phyloP scores from a whole-genome alignment of 2,329 filamentous ascomycete species.

The Teratosphaeria nubilosa region DNA sequence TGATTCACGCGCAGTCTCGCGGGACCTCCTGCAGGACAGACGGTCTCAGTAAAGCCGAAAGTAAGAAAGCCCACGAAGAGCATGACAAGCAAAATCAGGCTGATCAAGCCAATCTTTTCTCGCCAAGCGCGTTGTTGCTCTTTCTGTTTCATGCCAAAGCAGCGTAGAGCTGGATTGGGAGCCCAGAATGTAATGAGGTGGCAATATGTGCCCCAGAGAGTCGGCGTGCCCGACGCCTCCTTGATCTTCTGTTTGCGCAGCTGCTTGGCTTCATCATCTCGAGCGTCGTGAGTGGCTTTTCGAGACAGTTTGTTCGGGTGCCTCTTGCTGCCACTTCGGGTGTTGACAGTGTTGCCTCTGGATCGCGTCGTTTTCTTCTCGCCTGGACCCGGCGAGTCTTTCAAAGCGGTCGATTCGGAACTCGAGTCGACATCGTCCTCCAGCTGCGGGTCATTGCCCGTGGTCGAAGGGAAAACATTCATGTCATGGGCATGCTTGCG shows the following conservation, averaged over 20 bases:
- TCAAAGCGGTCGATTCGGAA: slow-evolving; percentile 43
- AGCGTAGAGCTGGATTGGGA: slow-evolving; percentile 72
- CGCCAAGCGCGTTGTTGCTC: slow-evolving; percentile 89
- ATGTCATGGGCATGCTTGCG: slow-evolving; percentile 90
- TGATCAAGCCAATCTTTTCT: slow-evolving; percentile 95
- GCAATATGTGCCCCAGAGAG: slow-evolving; percentile 92
- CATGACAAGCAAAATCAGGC: slow-evolving; percentile 82
- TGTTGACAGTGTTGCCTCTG: background rate
- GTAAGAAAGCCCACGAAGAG: slow-evolving; percentile 87
- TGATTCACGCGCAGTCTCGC: slow-evolving; percentile 69
- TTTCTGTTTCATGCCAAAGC: slow-evolving; percentile 75
- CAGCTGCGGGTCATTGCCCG: slow-evolving; percentile 78
- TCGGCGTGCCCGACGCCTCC: slow-evolving; percentile 64
- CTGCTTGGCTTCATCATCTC: slow-evolving; percentile 35
- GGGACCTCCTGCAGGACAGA: slow-evolving; percentile 63
- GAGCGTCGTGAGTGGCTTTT: slow-evolving; percentile 54
- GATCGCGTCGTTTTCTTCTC: slow-evolving; percentile 13
- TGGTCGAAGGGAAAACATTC: slow-evolving; percentile 79
- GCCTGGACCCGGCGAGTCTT: slow-evolving; percentile 29
- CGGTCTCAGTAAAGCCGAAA: slow-evolving; percentile 85
- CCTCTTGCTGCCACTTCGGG: slow-evolving; percentile 26
- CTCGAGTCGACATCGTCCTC: slow-evolving; percentile 51
- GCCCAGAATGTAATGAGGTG: slow-evolving; percentile 90
- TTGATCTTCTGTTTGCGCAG: slow-evolving; percentile 42
- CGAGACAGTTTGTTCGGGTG: slow-evolving; percentile 36